A percentile compares a stretch with the other conserved stretches of the same genome.
These are phyloP conservation scores for Fusarium begoniae DNA, from an alignment of 2,329 filamentous ascomycete genomes.

Conservation along the genomic window DNA sequence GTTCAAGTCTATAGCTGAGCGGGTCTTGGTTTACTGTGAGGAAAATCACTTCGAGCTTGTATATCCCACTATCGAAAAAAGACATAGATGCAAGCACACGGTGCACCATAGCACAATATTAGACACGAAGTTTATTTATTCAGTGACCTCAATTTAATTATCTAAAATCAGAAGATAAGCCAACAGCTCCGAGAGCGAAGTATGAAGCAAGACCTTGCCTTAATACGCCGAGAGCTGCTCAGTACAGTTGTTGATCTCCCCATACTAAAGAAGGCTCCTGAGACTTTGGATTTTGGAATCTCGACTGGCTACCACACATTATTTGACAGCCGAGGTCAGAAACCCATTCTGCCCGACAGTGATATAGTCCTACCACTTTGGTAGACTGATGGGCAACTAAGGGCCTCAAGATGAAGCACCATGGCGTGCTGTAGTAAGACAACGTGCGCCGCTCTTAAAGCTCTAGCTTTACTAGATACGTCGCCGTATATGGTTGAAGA, in stretches of 20 bases:
- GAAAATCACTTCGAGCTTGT: neutral
- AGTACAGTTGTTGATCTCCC: neutral
- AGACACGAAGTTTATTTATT: neutral
- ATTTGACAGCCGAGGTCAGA: neutral
- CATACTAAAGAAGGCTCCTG: neutral
- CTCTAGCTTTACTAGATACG: neutral
- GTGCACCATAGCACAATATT: no score
- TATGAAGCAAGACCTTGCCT: neutral
- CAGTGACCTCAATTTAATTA: neutral
- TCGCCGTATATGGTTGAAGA: rapidly evolving
- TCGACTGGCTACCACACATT: neutral
- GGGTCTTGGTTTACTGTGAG: neutral
- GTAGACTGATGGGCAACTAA: neutral
- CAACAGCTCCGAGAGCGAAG: neutral
- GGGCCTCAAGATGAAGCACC: neutral
- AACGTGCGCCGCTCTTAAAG: rapidly evolving
- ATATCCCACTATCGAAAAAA: rapidly evolving
- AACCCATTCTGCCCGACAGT: neutral
- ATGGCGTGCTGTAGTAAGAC: neutral
- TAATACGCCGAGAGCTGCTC: neutral
- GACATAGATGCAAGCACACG: rapidly evolving
- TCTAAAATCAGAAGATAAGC: neutral
- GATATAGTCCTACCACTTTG: neutral
- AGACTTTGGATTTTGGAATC: neutral
- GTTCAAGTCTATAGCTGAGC: neutral